These are phyloP conservation scores for Cutaneotrichosporon sp. DNA, from an alignment of 1,284 basidiomycete species.

Conservation along the genomic window DNA sequence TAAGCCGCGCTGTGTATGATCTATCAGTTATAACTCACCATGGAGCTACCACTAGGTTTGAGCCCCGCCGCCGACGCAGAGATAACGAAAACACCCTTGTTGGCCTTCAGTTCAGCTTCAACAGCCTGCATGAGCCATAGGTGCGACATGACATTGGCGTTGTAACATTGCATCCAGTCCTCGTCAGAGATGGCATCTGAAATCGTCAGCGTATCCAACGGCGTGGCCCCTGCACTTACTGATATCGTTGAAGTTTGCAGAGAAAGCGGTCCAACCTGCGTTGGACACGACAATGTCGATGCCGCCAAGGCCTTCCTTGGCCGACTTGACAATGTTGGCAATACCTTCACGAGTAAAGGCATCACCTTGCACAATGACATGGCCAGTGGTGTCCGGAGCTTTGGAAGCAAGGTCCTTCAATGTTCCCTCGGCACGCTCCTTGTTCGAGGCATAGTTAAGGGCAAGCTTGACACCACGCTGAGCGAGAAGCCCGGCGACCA, in stretches of 20 bases:
- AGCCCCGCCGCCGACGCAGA: slow-evolving; percentile 13
- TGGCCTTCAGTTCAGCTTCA: slow-evolving; percentile 15
- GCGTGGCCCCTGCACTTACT: slow-evolving; percentile 9
- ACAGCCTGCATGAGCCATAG: slow-evolving; percentile 24
- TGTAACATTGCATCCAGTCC: slow-evolving; percentile 22
- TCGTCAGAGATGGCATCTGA: slow-evolving; percentile 13
- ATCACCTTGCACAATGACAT: slow-evolving; percentile 20
- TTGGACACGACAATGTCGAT: slow-evolving; percentile 24
- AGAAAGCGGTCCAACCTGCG: slow-evolving; percentile 27
- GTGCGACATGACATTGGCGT: slow-evolving; percentile 23
- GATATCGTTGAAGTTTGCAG: slow-evolving; percentile 15
- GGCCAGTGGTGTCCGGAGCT: slow-evolving; percentile 2
- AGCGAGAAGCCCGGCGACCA: slow-evolving; percentile 16
- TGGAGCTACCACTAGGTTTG: slow-evolving; percentile 1
- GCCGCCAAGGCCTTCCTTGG: slow-evolving; percentile 15
- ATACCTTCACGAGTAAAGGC: slow-evolving; percentile 23
- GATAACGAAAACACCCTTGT: slow-evolving; percentile 19
- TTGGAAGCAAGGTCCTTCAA: slow-evolving; percentile 12
- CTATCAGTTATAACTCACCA: background rate
- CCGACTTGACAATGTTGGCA: slow-evolving; percentile 13
- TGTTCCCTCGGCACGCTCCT: slow-evolving; percentile 17
- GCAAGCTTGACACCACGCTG: slow-evolving; percentile 17
- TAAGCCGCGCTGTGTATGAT: background rate
- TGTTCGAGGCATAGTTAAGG: slow-evolving; percentile 21
- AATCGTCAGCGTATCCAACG: background rate